Conservation (phyloP, 2,329 filamentous ascomycete genomes). For the Lasiodiplodia theobromae region DNA sequence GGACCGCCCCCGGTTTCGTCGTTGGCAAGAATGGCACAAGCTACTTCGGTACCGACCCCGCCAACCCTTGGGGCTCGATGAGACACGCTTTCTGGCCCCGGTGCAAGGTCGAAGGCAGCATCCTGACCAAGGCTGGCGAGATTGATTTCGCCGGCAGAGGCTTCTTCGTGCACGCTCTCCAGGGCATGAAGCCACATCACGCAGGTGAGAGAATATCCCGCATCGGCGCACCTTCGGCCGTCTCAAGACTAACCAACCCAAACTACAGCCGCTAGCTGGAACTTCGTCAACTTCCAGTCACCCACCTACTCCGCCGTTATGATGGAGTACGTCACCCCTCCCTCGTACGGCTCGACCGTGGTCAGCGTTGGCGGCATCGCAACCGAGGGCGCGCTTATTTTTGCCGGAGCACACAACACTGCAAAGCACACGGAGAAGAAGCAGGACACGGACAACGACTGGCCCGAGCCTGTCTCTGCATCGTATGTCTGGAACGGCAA, state of each 20-base stretch:
- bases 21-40: constrained; percentile 84
- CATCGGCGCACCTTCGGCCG: constrained; percentile 15
- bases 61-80: constrained; percentile 90
- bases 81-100: constrained; percentile 94
- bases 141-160: constrained; percentile 83
- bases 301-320: constrained; percentile 85
- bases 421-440: constrained; percentile 74
- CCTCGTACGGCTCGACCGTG: constrained; percentile 85
- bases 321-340: constrained; percentile 96
- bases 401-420: constrained; percentile 70
- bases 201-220: constrained; percentile 64
- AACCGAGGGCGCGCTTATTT: constrained; percentile 80
- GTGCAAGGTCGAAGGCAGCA: constrained; percentile 79
- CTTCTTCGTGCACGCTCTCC: constrained; percentile 83
- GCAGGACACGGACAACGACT: constrained; percentile 79
- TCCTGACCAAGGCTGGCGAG: constrained; percentile 81
- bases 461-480: constrained; percentile 82
- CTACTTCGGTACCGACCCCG: constrained; percentile 83
- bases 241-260: constrained; percentile 3
- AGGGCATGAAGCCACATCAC: constrained; percentile 99
- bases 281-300: constrained; percentile 90
- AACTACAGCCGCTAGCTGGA: constrained; percentile 77
- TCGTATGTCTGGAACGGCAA: constrained; percentile 81
- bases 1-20: constrained; percentile 79
- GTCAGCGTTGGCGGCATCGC: constrained; percentile 85